Evolutionary conservation across 805 yeast genomes (phyloP), one percentile per base, ranked within the genome.

Genomic region (Candida khao-thaluensis): DNA sequence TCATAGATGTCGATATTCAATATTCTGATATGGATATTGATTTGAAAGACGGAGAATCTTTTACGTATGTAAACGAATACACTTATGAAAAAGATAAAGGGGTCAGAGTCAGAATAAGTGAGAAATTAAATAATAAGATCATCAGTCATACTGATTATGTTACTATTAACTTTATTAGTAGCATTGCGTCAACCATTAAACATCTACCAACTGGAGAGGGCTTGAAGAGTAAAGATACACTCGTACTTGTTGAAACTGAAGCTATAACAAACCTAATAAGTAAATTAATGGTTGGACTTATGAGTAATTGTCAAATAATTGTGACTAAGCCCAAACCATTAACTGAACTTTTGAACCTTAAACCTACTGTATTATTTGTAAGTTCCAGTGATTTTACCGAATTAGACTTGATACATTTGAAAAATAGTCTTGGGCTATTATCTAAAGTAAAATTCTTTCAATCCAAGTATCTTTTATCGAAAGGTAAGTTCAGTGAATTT

Each of bases 111-210:
- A 51, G 48, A 26, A 37, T 64, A 5, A 49, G 59, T 4, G 39
- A 47, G 5, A 49, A 51, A 24, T 36, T 46, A 11, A 42, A 29
- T 9, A 27, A 32, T 7, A 47, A 42, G 15, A 28, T 48, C 11
- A 33, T 48, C 12, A 43, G 52, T 5, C 42, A 42, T 4, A 46
- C 47, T 17, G 54, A 50, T 9, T 78, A 72, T 49, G 70, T 77
- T 4, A 82, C 78, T 40, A 61, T 71, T 41, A 75, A 76, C 45
- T 54, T 79, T 28, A 72, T 77, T 4, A 72, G 81, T 45, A 66
- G 79, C 5, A 59, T 74, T 23, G 77, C 85, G 2, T 66, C 83
- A 1, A 62, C 73, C 16, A 45, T 75, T 31, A 77, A 72, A 48
- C 71, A 69, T 27, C 59, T 76, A 54, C 70, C 79, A 1, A 24